These are phyloP conservation scores for Amylocystis lapponica DNA, from an alignment of 768 basidiomycete species.

Conservation along the genomic window DNA sequence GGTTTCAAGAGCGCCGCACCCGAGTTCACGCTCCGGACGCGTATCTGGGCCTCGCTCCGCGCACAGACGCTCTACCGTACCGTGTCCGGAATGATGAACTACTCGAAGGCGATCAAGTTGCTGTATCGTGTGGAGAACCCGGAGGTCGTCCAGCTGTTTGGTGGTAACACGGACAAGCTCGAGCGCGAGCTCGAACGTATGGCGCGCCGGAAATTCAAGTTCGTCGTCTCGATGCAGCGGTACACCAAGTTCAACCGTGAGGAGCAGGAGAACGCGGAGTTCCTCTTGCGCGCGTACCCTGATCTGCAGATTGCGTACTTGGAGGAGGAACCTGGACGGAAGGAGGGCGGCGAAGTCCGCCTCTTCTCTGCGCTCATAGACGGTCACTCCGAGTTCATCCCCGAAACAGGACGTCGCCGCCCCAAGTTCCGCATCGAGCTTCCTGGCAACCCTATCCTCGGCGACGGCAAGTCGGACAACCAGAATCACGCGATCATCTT, in stretches of 20 bases:
- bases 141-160: constrained; percentile 95
- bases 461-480: constrained; percentile 99
- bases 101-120: constrained; percentile 98
- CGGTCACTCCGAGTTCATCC: constrained; percentile 93
- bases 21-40: constrained; percentile 95
- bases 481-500: constrained; percentile 99
- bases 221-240: constrained; percentile 98
- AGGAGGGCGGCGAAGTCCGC: constrained; percentile 91
- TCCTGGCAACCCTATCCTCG: constrained; percentile 97
- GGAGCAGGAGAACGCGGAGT: constrained; percentile 98
- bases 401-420: constrained; percentile 79
- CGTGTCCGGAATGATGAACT: constrained; percentile 99
- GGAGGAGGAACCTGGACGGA: constrained; percentile 90
- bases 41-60: constrained; percentile 98
- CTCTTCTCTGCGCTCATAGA: constrained; percentile 97
- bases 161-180: constrained; percentile 94
- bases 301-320: constrained; percentile 98
- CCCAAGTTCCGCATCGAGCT: constrained; percentile 99
- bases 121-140: constrained; percentile 99
- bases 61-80: constrained; percentile 98
- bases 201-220: constrained; percentile 98
- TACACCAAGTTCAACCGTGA: constrained; percentile 99
- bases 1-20: constrained; percentile 99
- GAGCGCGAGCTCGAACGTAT: constrained; percentile 96
- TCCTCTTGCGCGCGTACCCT: constrained; percentile 93